Evolutionary conservation across 441 rosid genomes (phyloP).

Genomic region (Raphanus hybrid): DNA sequence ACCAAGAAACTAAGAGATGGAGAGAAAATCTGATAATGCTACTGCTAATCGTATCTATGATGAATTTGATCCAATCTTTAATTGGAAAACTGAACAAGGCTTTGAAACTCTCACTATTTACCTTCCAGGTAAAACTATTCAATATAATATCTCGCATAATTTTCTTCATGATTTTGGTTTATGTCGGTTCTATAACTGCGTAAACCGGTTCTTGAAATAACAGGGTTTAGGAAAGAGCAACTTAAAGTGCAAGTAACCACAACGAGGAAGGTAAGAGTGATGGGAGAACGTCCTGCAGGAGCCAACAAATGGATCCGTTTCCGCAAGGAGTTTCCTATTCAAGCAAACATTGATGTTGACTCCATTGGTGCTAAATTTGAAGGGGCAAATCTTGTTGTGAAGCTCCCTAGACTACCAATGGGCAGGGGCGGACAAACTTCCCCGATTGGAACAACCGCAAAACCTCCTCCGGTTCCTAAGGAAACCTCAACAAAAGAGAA

Average conservation of each 20-base stretch:
- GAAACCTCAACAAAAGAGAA: no score
- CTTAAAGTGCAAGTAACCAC: conserved; percentile 63
- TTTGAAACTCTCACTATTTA: conserved; percentile 50
- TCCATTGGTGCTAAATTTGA: conserved; percentile 55
- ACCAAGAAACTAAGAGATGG: conserved; percentile 28
- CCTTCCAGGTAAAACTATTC: conserved; percentile 58
- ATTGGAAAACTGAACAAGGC: conserved; percentile 54
- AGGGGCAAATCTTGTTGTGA: conserved; percentile 42
- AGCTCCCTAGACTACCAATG: no score
- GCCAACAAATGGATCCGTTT: conserved; percentile 47
- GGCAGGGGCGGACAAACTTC: no score
- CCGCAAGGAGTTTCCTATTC: conserved; percentile 49
- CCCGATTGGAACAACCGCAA: no score
- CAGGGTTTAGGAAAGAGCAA: conserved; percentile 67
- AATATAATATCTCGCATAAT: neutral
- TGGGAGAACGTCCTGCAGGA: conserved; percentile 56
- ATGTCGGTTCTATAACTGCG: neutral
- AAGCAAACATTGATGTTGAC: conserved; percentile 44
- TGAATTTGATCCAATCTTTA: conserved; percentile 41
- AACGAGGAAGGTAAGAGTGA: conserved; percentile 32
- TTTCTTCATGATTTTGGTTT: neutral
- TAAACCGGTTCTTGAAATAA: conserved; percentile 23
- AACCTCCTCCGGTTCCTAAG: no score
- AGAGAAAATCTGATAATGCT: conserved; percentile 25
- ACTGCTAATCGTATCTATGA: conserved; percentile 32